phyloP scores from a whole-genome alignment of 306 rosid genomes.

The Sophora flavescens region DNA sequence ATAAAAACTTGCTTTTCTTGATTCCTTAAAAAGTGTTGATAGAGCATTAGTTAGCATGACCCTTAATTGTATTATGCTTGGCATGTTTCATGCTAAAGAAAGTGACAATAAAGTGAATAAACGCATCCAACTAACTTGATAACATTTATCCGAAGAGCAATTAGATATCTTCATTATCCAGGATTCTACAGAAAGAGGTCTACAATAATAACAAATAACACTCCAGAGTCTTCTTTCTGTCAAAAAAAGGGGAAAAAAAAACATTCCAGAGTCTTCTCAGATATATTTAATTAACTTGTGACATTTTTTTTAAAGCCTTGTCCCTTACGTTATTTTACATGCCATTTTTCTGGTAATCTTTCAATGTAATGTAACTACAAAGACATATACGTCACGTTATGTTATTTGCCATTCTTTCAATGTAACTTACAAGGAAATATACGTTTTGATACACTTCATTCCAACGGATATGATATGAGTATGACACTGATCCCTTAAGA shows the following conservation, averaged over 20 bases:
- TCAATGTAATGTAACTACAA: too few relatives aligned
- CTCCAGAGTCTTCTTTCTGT: slow-evolving; percentile 19
- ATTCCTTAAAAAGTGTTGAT: too few relatives aligned
- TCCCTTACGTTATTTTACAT: neutral
- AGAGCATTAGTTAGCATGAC: too few relatives aligned
- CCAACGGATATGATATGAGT: neutral
- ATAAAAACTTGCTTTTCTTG: too few relatives aligned
- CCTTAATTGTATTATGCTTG: neutral
- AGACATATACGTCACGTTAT: too few relatives aligned
- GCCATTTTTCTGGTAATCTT: slow-evolving; percentile 3
- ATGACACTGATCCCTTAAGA: neutral
- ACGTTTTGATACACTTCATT: neutral
- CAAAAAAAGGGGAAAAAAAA: too few relatives aligned
- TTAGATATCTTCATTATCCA: neutral
- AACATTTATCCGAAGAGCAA: neutral
- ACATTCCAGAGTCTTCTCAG: slow-evolving; percentile 26
- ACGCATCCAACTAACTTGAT: neutral
- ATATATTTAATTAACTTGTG: slow-evolving; percentile 18
- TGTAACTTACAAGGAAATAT: neutral
- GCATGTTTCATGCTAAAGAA: neutral
- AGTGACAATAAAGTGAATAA: neutral
- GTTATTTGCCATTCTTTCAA: too few relatives aligned
- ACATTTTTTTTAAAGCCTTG: neutral
- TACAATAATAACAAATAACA: neutral
- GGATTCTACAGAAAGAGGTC: neutral